Base-by-base conservation (phyloP, 805 yeast species). In the Nakazawaea molendinolei region DNA sequence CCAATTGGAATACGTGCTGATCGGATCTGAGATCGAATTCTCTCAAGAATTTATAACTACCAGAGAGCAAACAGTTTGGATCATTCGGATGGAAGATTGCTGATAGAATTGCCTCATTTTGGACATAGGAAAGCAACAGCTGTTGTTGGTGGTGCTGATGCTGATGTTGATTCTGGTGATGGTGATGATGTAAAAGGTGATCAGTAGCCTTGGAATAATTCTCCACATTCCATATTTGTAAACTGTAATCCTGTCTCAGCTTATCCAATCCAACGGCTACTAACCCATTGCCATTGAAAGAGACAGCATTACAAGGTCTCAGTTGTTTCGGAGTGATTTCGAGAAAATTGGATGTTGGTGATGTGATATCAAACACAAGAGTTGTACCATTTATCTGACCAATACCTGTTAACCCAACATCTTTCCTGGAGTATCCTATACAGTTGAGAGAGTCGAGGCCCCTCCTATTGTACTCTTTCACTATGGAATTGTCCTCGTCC, bases 251-350 rank as follows among this genome's bases (percentile, higher is more conserved):
- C 44, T 75, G 84, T 36, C 87, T 67, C 15, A 81, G 79, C 45
- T 85, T 74, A 44, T 86, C 96, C 40, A 79, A 69, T 1, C 94
- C 95, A 24, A 80, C 74, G 0, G 86, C 95, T 4, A 87, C 62
- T 21, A 82, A 55, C 1, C 82, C 82, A 21, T 65, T 62, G 18
- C 67, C 61, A 50, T 76, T 84, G 58, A 87, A 82, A 1, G 89
- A 71, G 2, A 86, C 47, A 0, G 89, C 58, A 47, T 85, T 86
- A 46, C 94, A 81, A 1, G 90, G 80, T 38, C 95, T 63, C 14
- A 74, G 65, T 41, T 79, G 86, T 38, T 75, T 74, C 0, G 86
- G 79, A 32, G 72, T 62, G 12, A 81, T 59, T 34, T 62, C 60
- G 15, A 71, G 46, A 3, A 63, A 44, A 3, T 67, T 47, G 8